Conservation (phyloP, 2,329 filamentous ascomycete species). For the Plenodomus biglobosus region DNA sequence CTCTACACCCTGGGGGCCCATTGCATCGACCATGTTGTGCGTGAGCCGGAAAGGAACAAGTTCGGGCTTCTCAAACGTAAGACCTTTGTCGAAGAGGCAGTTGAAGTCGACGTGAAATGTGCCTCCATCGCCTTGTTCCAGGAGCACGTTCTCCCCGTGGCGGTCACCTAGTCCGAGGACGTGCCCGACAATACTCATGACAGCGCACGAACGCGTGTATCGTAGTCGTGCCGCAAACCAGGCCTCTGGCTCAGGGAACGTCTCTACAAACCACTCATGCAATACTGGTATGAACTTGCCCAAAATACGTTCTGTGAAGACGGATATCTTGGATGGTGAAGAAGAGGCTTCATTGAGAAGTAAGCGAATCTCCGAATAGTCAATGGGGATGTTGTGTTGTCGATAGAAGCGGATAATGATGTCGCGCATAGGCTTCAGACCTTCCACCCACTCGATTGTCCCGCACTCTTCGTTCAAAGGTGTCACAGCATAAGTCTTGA, state of each 20-base stretch:
- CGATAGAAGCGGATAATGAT: conserved; percentile 80
- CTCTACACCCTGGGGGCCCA: conserved; percentile 92
- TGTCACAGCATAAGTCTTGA: conserved; percentile 95
- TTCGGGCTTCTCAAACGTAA: conserved; percentile 93
- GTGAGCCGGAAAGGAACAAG: conserved; percentile 94
- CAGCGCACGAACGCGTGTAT: conserved; percentile 91
- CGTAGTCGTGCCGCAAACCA: conserved; percentile 89
- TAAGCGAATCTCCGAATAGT: conserved; percentile 66
- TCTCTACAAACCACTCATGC: conserved; percentile 92
- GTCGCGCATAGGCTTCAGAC: conserved; percentile 89
- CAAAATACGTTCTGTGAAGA: conserved; percentile 70
- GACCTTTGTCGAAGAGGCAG: conserved; percentile 96
- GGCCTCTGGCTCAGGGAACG: conserved; percentile 86
- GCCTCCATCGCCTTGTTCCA: conserved; percentile 91
- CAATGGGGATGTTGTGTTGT: conserved; percentile 66
- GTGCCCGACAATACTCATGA: conserved; percentile 99
- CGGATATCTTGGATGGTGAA: conserved; percentile 61
- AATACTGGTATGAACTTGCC: conserved; percentile 81
- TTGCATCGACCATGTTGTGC: conserved; percentile 97
- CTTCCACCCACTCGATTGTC: conserved; percentile 97
- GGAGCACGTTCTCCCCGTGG: conserved; percentile 94
- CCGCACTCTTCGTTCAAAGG: conserved; percentile 97
- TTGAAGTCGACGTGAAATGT: conserved; percentile 99
- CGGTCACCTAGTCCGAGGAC: conserved; percentile 91
- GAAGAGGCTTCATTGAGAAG: conserved; percentile 67